These are phyloP conservation scores for Fusarium decemcellulare DNA, from an alignment of 2,329 filamentous ascomycete genomes.

Conservation along the genomic window DNA sequence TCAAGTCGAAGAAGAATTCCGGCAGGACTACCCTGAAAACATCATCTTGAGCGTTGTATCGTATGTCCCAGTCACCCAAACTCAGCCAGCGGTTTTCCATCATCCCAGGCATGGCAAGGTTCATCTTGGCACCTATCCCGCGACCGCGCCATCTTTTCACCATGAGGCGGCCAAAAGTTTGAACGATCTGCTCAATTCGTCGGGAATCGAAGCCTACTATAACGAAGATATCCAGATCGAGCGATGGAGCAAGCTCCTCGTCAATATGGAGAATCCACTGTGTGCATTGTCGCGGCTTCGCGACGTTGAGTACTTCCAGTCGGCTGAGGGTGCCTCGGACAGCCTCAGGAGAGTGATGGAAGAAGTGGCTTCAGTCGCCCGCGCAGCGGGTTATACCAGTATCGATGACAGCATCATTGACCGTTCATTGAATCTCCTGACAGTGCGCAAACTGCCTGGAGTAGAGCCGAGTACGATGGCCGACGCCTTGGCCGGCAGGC, in stretches of 20 bases:
- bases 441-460: background rate
- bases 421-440: background rate
- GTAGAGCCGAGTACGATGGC: conserved; percentile 1
- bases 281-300: background rate
- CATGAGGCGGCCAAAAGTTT: background rate
- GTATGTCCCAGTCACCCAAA: background rate
- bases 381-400: background rate
- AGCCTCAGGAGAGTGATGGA: background rate
- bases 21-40: background rate
- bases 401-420: background rate
- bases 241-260: background rate
- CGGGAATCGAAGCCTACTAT: background rate
- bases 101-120: background rate
- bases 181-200: background rate
- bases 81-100: background rate
- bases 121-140: background rate
- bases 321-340: background rate
- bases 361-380: background rate
- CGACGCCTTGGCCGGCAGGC: background rate
- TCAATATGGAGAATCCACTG: background rate
- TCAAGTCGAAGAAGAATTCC: background rate
- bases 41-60: background rate
- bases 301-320: background rate
- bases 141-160: background rate
- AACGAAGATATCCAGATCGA: background rate